These are phyloP conservation scores for Schizothecium vesticola DNA, from an alignment of 495 filamentous ascomycete genomes.

Conservation along the genomic window DNA sequence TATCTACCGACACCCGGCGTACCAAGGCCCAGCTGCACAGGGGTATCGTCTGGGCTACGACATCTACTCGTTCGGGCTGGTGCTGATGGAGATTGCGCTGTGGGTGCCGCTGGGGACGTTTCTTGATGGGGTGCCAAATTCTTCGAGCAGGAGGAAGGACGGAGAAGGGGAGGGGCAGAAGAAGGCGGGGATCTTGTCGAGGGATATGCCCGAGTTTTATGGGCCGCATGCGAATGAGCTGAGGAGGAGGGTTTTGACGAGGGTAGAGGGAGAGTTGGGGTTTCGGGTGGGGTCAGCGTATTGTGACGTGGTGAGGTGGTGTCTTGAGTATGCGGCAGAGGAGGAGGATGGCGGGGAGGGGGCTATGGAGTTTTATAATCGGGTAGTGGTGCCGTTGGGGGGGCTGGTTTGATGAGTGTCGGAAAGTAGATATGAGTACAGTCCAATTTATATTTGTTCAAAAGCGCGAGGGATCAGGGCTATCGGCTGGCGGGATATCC, in stretches of 20 bases:
- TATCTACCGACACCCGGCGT: slow-evolving; percentile 10
- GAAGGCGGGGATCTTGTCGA: neutral
- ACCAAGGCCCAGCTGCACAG: slow-evolving; percentile 10
- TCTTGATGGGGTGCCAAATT: neutral
- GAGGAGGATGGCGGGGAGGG: neutral
- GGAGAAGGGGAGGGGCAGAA: neutral
- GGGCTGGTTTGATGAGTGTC: neutral
- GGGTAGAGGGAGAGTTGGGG: slow-evolving; percentile 5
- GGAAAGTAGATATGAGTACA: too few species aligned
- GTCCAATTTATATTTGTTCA: too few species aligned
- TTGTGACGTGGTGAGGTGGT: slow-evolving; percentile 5
- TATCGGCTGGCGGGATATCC: too few species aligned
- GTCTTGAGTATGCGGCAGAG: slow-evolving; percentile 3
- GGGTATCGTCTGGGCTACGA: slow-evolving; percentile 10
- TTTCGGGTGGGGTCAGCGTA: slow-evolving; percentile 5
- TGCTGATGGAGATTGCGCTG: slow-evolving; percentile 10
- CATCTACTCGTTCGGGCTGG: slow-evolving; percentile 7
- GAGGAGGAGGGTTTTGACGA: neutral
- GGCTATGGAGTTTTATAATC: slow-evolving; percentile 12
- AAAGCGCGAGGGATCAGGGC: too few species aligned
- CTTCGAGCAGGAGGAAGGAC: neutral
- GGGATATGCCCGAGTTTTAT: slow-evolving; percentile 6
- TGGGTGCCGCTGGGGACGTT: slow-evolving; percentile 4
- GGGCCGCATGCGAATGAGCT: slow-evolving; percentile 6
- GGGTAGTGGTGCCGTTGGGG: slow-evolving; percentile 9